Evolutionary conservation across 139 green algal species (phyloP).

Genomic region (Prasinococcaceae sp.): DNA sequence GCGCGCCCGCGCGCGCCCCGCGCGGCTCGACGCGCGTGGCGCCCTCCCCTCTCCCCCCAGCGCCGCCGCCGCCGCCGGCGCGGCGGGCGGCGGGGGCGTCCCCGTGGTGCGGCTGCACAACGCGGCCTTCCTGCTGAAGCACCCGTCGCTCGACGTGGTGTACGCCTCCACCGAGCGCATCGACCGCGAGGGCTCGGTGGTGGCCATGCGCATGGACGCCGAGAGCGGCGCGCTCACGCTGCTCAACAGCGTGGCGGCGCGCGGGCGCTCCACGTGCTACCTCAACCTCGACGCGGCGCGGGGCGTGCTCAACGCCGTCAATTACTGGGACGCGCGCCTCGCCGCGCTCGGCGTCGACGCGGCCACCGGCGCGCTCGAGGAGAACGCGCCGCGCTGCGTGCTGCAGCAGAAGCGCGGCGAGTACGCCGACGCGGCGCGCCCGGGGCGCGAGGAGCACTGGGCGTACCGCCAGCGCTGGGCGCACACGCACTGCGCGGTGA

Average conservation of each 20-base stretch:
- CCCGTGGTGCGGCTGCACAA: too few relatives aligned
- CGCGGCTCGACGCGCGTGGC: too few relatives aligned
- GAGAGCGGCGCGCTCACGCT: background rate
- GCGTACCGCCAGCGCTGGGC: conserved; percentile 15
- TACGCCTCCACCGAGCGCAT: conserved; percentile 20
- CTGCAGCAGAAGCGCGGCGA: too few relatives aligned
- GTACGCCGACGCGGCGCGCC: conserved; percentile 6
- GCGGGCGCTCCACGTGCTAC: conserved; percentile 14
- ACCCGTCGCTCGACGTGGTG: conserved; percentile 3
- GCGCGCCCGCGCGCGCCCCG: too few relatives aligned
- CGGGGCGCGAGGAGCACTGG: conserved; percentile 19
- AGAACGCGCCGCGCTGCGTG: too few relatives aligned
- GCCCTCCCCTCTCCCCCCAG: too few relatives aligned
- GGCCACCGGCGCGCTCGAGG: too few relatives aligned
- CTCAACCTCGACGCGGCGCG: conserved; percentile 3
- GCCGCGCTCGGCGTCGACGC: too few relatives aligned
- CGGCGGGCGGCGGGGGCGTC: too few relatives aligned
- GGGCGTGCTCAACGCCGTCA: conserved; percentile 3
- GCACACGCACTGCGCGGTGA: conserved; percentile 20
- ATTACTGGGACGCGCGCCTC: conserved; percentile 24
- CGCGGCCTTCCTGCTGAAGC: conserved; percentile 5
- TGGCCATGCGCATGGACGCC: background rate
- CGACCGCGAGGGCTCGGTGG: conserved; percentile 5
- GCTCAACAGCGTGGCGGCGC: background rate
- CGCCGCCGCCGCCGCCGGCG: too few relatives aligned